Evolutionary conservation across 2,329 filamentous ascomycete species (phyloP), one percentile per base, ranked within the genome.

Genomic region (Colletotrichum euphorbiae): DNA sequence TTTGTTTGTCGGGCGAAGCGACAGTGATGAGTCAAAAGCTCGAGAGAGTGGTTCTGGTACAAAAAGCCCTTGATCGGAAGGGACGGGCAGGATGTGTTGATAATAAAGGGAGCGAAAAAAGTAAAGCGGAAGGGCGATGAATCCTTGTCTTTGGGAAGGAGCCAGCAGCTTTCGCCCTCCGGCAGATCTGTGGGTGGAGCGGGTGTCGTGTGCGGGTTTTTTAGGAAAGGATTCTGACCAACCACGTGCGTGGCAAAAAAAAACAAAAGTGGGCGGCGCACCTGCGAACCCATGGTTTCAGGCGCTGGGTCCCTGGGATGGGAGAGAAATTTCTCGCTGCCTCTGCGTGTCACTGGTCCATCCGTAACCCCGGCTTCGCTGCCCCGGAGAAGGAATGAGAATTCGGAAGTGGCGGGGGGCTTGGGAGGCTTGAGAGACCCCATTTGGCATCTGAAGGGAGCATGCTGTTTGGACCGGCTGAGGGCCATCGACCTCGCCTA

Each of bases 151-250:
- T 13, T 38, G 36, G 36, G 36, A 45, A 13, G 64, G 52, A 28
- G 28, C 28, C 28, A 28, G 28, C 7, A 28, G 28, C 28, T 28
- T 28, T 28, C 6, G 28, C 28, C 52, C 59, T 17, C 45, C 66
- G 65, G 61, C 38, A 68, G 65, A 40, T 43, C 46, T 46, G 54
- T 59, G 54, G 36, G 61, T 69, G 66, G 66, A 65, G 45, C 33
- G 33, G 61, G 66, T 69, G 66, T 71, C 67, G 69, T 71, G 67
- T 71, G 69, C 69, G 69, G 69, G 69, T 70, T 71, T 71, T 71
- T 71, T 68, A 71, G 69, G 69, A 70, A 67, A 46, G 24, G 4
- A n/a, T 43, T 55, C 42, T 42, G 48, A 21, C 66, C 61, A 69
- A 69, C 15, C 54, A 69, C 33, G 9, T 31, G 28, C 42, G 61